Base-by-base conservation (phyloP, 768 basidiomycete genomes). In the Lentinus tigrinus region DNA sequence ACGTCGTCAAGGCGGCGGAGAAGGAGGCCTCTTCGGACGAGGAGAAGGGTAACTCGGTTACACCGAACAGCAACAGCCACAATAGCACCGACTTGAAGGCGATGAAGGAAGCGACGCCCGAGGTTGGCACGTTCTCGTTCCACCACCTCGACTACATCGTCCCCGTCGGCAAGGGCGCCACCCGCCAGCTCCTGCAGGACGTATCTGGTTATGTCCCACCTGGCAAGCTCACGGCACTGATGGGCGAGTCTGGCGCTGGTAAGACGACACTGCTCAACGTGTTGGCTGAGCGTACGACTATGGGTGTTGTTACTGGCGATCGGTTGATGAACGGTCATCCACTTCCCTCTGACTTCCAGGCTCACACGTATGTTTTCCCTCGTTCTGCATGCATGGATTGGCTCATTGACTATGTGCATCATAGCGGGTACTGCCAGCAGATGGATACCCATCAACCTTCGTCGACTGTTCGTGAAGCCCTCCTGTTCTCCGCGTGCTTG, bases 391-490 rank as follows among this genome's bases (percentile, higher is more conserved):
- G 17, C 36, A n/a, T 21, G 1, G 1, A 1, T 23, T 14, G 34
- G 24, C 23, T 14, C 3, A 40, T 14, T 44, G 16, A 39, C 14
- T 7, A 17, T 14, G 10, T 26, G 28, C 31, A 46, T 19, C 57
- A 8, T 27, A 88, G 85, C 47, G 92, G 91, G 0, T 95, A 93
- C 66, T 90, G 88, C 57, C 92, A 95, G 66, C 94, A 96, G 67
- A 83, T 83, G 78, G 91, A 93, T 63, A 88, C 85, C 0, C 93
- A 95, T 72, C 78, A 88, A 19, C 80, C 84, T 24, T 84, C 85
- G 8, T 73, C 84, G 2, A 94, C 91, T 7, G 91, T 95, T 14
- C 82, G 89, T 26, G 91, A 95, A 66, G 91, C 92, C 0, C 75
- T 95, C 9, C 72, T 83, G 39, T 88, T 92, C 73, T 93, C 91